phyloP scores from a whole-genome alignment of 768 basidiomycete genomes.

The Pulveroboletus sp. region DNA sequence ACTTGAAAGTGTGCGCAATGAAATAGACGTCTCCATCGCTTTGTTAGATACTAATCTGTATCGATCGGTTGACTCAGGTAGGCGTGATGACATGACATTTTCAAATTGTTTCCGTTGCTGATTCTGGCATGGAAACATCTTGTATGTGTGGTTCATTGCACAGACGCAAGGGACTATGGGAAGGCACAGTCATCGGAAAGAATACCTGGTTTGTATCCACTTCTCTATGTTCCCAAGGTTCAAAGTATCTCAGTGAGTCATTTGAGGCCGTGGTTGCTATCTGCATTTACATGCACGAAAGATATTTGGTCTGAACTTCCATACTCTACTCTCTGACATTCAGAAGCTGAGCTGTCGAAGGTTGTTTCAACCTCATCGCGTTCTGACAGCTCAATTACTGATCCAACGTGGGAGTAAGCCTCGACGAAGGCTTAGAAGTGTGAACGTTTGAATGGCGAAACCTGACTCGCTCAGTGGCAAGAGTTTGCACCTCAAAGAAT shows the following conservation, averaged over 20 bases:
- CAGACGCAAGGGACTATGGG: neutral
- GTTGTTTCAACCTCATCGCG: neutral
- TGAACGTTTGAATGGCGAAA: neutral
- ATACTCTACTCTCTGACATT: slow-evolving; percentile 4
- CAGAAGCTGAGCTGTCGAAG: slow-evolving; percentile 8
- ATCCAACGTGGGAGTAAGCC: neutral
- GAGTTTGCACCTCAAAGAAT: neutral
- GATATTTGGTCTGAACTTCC: slow-evolving; percentile 13
- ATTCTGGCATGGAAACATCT: slow-evolving; percentile 1
- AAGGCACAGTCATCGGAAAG: neutral
- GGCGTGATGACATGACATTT: neutral
- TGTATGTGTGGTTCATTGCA: neutral
- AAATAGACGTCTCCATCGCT: neutral
- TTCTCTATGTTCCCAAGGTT: slow-evolving; percentile 2
- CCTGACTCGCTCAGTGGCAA: slow-evolving; percentile 12
- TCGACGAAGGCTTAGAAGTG: slow-evolving; percentile 11
- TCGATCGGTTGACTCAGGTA: neutral
- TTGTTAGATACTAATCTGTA: neutral
- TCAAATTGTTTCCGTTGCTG: neutral
- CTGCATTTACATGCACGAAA: neutral
- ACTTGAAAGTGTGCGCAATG: neutral
- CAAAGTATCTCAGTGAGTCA: slow-evolving; percentile 1
- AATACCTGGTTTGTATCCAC: neutral
- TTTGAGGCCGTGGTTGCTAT: neutral
- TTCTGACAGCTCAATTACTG: neutral